These are phyloP conservation scores for Naumovozyma castellii DNA, from an alignment of 805 yeast species.

Conservation along the genomic window DNA sequence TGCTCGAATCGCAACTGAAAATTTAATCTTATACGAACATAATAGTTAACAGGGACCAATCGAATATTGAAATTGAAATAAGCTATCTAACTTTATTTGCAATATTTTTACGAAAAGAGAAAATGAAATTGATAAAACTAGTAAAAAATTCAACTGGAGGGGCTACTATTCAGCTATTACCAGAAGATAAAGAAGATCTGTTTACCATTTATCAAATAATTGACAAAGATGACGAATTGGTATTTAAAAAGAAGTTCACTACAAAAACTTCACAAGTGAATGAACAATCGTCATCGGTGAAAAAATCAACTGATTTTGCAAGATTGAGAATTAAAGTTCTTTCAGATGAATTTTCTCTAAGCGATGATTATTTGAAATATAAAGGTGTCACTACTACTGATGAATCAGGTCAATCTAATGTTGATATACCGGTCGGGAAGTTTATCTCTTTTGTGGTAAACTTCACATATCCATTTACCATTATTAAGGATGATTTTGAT, in stretches of 20 bases:
- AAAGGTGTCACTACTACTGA: conserved; percentile 57
- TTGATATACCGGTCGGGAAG: conserved; percentile 74
- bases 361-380: conserved; percentile 65
- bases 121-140: neutral
- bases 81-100: too few relatives aligned
- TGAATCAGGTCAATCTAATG: conserved; percentile 40
- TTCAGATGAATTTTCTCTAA: conserved; percentile 67
- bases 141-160: conserved; percentile 6
- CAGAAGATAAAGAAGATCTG: conserved; percentile 86
- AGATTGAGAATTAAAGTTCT: conserved; percentile 54
- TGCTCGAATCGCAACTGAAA: too few relatives aligned
- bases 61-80: too few relatives aligned
- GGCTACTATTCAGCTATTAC: conserved; percentile 44
- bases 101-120: too few relatives aligned
- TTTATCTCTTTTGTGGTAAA: conserved; percentile 81
- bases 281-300: conserved; percentile 22
- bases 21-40: too few relatives aligned
- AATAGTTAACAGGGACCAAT: too few relatives aligned
- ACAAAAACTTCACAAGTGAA: conserved; percentile 65
- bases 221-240: conserved; percentile 64
- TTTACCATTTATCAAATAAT: conserved; percentile 81
- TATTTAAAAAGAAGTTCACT: conserved; percentile 51
- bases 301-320: conserved; percentile 48
- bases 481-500: conserved; percentile 77
- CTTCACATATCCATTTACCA: conserved; percentile 55